Percentiles rank a stretch among this genome's conserved stretches.
Conservation (phyloP, 176 grass and related monocot genomes). For the Aegilops speltoides region DNA sequence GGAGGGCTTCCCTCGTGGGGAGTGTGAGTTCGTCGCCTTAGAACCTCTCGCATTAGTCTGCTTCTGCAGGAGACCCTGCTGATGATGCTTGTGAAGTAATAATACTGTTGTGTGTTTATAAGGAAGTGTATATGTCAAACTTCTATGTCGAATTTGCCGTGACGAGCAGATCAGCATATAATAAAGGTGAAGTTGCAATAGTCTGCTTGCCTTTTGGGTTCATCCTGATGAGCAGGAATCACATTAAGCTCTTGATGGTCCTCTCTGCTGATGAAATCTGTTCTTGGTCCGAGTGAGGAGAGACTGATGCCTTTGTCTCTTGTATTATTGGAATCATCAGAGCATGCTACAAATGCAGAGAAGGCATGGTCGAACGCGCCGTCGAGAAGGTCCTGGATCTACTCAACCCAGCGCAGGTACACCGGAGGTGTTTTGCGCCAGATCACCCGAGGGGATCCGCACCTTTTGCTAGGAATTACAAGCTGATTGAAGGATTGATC, state of each 20-base stretch:
- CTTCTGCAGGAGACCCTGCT: background rate
- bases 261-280: background rate
- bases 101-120: background rate
- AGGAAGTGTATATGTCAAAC: background rate
- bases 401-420: too few relatives aligned
- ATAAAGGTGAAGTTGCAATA: background rate
- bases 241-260: background rate
- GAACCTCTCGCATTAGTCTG: background rate
- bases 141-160: background rate
- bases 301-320: background rate
- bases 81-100: background rate
- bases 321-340: background rate
- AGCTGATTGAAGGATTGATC: too few relatives aligned
- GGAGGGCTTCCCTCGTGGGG: background rate
- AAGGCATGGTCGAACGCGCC: too few relatives aligned
- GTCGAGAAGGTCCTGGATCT: too few relatives aligned
- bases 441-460: too few relatives aligned
- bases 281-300: background rate
- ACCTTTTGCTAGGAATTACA: too few relatives aligned
- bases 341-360: background rate
- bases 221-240: background rate
- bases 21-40: background rate
- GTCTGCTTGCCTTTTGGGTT: background rate
- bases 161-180: background rate
- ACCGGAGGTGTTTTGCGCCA: too few relatives aligned